Evolutionary conservation across 768 basidiomycete genomes (phyloP), one percentile per base, ranked within the genome.

Genomic region (Phanerochaete sordida): DNA sequence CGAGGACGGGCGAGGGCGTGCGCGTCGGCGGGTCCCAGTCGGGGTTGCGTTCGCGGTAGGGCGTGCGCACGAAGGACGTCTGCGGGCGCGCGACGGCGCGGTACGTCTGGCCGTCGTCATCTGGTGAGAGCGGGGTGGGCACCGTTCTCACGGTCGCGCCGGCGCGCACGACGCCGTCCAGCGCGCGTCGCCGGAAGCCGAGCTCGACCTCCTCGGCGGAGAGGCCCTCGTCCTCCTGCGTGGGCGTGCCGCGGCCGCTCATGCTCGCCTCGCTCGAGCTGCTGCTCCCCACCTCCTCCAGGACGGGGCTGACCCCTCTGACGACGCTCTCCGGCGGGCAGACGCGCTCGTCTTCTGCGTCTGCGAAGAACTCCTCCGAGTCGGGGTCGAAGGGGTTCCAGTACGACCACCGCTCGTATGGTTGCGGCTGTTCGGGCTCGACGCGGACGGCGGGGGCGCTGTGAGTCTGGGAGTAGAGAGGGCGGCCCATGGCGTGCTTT

Each of bases 301-400:
- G 31, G 60, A 57, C 52, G 26, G 28, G 35, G 55, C 57, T 55
- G 11, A 26, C 63, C 47, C 62, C 60, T 47, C 57, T 37, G 21
- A 52, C 23, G 26, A 51, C 33, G 26, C 30, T 30, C 57, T 61
- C 59, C 31, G 58, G 61, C 54, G 79, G 77, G 72, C 76, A 79
- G 68, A 87, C 64, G 72, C 88, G 86, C 78, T 91, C 89, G 72
- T 83, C 85, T 50, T 79, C 79, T 13, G 75, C 73, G 61, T 86
- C 79, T 33, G 85, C 75, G 68, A 87, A 87, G 68, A 90, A 90
- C 64, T 88, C 88, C 66, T 90, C 87, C n/a, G 87, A 85, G 72
- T 91, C 89, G 5, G 89, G 89, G 72, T 91, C 88, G 70, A 91
- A 91, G 11, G 82, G 77, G 68, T 88, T 87, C 72, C 77, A 78